Evolutionary conservation across 805 yeast species (phyloP).

Genomic region (Cyberlindnera mississippiensis): DNA sequence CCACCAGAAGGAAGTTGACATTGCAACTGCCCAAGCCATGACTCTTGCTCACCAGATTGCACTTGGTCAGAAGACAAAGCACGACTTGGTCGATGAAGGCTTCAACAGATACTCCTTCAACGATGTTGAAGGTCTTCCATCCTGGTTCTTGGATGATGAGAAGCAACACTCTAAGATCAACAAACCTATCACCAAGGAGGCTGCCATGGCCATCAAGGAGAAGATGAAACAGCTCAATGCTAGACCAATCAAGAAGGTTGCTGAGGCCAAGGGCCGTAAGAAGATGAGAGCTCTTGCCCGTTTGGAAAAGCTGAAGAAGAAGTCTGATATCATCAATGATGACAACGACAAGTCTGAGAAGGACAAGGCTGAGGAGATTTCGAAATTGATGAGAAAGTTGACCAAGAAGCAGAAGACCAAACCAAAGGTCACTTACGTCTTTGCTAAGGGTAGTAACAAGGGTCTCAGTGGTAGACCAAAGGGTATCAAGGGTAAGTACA

Average conservation of each 20-base stretch:
- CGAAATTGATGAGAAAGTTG: conserved; percentile 76
- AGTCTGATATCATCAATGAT: conserved; percentile 86
- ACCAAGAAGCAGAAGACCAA: conserved; percentile 65
- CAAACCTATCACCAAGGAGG: conserved; percentile 95
- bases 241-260: conserved; percentile 97
- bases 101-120: conserved; percentile 89
- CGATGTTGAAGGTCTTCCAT: conserved; percentile 86
- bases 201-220: conserved; percentile 71
- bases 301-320: conserved; percentile 85
- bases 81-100: conserved; percentile 88
- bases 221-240: conserved; percentile 83
- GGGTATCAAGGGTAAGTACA: conserved; percentile 95
- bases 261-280: conserved; percentile 96
- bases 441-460: conserved; percentile 79
- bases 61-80: conserved; percentile 76
- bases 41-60: conserved; percentile 96
- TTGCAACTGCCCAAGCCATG: conserved; percentile 96
- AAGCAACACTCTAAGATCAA: conserved; percentile 76
- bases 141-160: conserved; percentile 97
- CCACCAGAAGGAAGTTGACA: conserved; percentile 65
- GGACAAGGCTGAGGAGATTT: conserved; percentile 92
- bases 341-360: conserved; percentile 83
- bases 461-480: conserved; percentile 93
- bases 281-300: conserved; percentile 86
- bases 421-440: conserved; percentile 86